These are phyloP conservation scores for Acacia confusa DNA, from an alignment of 306 rosid species.

Conservation along the genomic window DNA sequence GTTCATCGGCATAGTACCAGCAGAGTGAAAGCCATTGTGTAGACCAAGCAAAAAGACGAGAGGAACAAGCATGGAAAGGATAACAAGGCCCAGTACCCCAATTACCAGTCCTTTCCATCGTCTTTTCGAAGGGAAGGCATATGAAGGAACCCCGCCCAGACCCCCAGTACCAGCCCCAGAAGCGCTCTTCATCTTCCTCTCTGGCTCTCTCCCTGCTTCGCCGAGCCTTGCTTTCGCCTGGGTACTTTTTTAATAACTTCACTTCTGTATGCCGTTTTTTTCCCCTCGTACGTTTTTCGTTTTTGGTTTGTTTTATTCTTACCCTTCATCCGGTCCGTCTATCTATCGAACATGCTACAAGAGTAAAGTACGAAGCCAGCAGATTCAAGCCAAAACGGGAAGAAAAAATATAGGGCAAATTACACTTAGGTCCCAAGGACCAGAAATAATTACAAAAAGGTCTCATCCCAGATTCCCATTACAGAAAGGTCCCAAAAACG, in stretches of 20 bases:
- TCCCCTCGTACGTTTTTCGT: not conserved
- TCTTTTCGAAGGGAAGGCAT: slow-evolving; percentile 60
- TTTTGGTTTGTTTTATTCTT: not conserved
- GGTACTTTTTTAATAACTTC: not conserved
- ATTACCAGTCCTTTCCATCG: slow-evolving; percentile 88
- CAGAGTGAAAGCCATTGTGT: slow-evolving; percentile 84
- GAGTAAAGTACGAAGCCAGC: too few relatives aligned
- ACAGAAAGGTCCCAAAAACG: too few relatives aligned
- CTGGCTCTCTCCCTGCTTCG: not conserved
- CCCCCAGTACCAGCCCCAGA: slow-evolving; percentile 35
- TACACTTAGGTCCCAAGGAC: too few relatives aligned
- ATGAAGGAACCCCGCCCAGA: slow-evolving; percentile 56
- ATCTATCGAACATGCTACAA: not conserved
- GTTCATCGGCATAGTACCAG: slow-evolving; percentile 47
- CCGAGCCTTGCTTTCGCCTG: not conserved
- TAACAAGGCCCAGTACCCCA: slow-evolving; percentile 84
- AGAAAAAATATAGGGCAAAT: too few relatives aligned
- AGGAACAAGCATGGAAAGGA: slow-evolving; percentile 97
- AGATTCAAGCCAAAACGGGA: not conserved
- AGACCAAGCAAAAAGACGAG: slow-evolving; percentile 91
- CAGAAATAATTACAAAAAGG: too few relatives aligned
- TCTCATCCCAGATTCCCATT: too few relatives aligned
- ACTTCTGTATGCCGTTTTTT: not conserved
- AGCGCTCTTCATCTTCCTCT: slow-evolving; percentile 57
- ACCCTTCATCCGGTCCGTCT: not conserved